Percentiles rank a stretch among this genome's conserved stretches.
Conservation (phyloP, 768 basidiomycete genomes). For the Lactifluus volemus region DNA sequence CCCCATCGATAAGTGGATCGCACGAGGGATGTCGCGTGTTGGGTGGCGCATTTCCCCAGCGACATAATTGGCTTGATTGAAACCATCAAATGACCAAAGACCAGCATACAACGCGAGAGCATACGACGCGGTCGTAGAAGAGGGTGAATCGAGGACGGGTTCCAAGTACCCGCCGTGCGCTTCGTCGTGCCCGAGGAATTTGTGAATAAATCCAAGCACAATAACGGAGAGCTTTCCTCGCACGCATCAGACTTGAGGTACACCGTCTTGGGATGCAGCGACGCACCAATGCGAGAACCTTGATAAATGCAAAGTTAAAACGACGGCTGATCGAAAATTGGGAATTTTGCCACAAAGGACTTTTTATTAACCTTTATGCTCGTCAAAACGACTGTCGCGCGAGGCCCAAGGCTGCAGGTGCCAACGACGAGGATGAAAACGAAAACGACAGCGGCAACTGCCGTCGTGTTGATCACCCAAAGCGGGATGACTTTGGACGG, state of each 20-base stretch:
- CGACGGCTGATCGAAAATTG: too few species aligned
- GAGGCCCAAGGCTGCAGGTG: background rate
- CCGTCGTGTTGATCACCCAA: constrained; percentile 5
- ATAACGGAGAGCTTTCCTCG: background rate
- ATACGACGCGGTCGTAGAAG: background rate
- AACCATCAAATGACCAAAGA: constrained; percentile 5
- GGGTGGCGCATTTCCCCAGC: constrained; percentile 4
- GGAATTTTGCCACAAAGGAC: too few species aligned
- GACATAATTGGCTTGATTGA: constrained; percentile 7
- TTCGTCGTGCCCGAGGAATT: background rate
- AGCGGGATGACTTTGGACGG: background rate
- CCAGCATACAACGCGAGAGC: constrained; percentile 1
- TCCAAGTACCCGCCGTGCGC: background rate
- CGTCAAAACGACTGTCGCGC: constrained; percentile 1
- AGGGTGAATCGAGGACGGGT: background rate
- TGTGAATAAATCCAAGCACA: background rate
- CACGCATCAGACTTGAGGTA: too few species aligned
- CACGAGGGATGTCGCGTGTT: constrained; percentile 4
- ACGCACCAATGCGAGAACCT: constrained; percentile 3
- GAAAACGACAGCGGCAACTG: background rate
- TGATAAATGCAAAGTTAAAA: background rate
- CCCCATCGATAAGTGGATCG: constrained; percentile 2
- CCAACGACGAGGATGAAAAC: background rate
- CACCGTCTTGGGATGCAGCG: background rate
- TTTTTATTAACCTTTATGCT: background rate